These are phyloP conservation scores for Phytophthora fragariaefolia DNA, from an alignment of 352 stramenopile genomes.

Conservation along the genomic window DNA sequence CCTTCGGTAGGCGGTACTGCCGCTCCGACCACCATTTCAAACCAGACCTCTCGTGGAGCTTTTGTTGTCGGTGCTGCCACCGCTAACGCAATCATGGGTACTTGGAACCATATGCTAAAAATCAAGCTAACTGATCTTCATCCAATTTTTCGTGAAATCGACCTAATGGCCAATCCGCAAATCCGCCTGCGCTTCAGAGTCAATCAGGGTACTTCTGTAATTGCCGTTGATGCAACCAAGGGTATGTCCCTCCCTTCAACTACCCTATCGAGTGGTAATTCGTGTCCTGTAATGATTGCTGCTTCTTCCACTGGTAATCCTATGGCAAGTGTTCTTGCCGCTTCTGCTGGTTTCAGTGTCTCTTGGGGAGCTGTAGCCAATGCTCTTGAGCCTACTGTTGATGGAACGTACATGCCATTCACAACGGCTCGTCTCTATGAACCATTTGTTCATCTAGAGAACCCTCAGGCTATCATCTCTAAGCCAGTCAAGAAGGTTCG, in stretches of 20 bases:
- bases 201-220: conserved; percentile 5
- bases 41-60: background rate
- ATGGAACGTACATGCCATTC: no score
- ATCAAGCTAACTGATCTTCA: conserved; percentile 9
- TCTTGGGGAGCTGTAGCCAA: no score
- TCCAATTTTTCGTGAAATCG: conserved; percentile 3
- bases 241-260: conserved; percentile 2
- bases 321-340: background rate
- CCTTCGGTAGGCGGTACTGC: background rate
- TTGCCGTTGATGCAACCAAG: background rate
- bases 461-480: conserved; percentile 14
- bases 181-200: conserved; percentile 5
- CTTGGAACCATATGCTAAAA: conserved; percentile 13
- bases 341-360: no score
- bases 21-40: background rate
- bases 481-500: conserved; percentile 19
- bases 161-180: conserved; percentile 17
- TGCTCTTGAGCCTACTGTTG: no score
- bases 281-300: no score
- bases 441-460: conserved; percentile 9
- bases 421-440: background rate
- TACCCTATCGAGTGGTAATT: no score
- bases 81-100: conserved; percentile 6
- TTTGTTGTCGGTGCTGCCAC: background rate
- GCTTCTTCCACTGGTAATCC: background rate